Base-by-base conservation (phyloP, 805 yeast genomes). In the Starmerella khaoyaiensis region DNA sequence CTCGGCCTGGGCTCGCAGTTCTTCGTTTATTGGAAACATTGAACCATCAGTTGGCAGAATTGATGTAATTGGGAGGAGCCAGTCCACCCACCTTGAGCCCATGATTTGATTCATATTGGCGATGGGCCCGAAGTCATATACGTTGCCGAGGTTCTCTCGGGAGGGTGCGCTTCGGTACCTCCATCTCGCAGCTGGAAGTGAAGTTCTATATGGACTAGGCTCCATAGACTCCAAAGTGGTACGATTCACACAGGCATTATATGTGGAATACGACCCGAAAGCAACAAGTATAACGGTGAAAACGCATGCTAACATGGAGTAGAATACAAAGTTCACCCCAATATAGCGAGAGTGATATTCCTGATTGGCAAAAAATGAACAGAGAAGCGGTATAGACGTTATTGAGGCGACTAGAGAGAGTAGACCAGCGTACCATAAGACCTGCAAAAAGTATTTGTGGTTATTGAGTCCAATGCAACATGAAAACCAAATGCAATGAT, bases 401-500 rank as follows among this genome's bases (percentile, higher is more conserved):
- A 26, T 7, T 15, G 17, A 36, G 11, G 39, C 36, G 24, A 17
- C 11, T 17, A 25, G 21, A 23, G 46, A 44, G 16, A 48, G 41
- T 32, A 68, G 20, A 2, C 73, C 59, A 3, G 72, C 61, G 50
- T 76, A 75, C 5, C 66, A 31, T 36, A 84, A 56, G 52, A 79
- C 79, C 54, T 83, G 94, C 20, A 82, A 55, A 52, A 86, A 87
- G 54, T 64, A 71, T 58, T 83, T 79, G 46, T 80, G 84, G 58
- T 87, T 87, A 21, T 61, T 61, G 58, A 72, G 78, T 0, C 97
- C 97, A 40, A 87, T 71, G 56, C 96, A 86, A 4, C 73, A 65
- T 2, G 93, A 76, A 57, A 84, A 83, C 97, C 97, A 87, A 0
- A 96, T 96, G 69, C 57, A 93, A 61, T 58, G 70, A 69, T 41